Base-by-base conservation (phyloP, 805 yeast genomes). In the Schizosaccharomyces osmophilus region DNA sequence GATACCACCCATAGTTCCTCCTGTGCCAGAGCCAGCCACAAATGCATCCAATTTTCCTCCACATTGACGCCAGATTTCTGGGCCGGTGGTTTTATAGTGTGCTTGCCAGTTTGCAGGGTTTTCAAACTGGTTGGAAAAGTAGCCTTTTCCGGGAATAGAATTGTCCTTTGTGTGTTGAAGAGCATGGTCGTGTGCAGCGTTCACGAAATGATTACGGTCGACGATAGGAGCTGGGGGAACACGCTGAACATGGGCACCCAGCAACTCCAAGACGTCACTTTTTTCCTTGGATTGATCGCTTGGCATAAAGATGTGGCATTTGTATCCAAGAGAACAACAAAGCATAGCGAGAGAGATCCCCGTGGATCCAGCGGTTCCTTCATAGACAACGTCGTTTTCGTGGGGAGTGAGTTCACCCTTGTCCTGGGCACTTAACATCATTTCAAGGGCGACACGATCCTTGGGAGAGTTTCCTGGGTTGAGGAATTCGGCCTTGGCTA, bases 391-490 rank as follows among this genome's bases (percentile, higher is more conserved):
- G 67, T 87, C 93, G 1, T 85, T 87, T 61, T 76, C 72, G 54
- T 79, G 70, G 0, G 86, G 85, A 4, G 73, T 69, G 48, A 89
- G 70, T 5, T 74, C 68, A 0, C 93, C 93, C 58, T 67, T 60
- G 4, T 66, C 62, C 68, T 87, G 95, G 62, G 84, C 85, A 26
- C 80, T 79, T 62, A 79, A 74, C 19, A 90, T 84, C 57, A 90
- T 84, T 3, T 93, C 87, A 24, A 85, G 73, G 0, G 97, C 97
- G 22, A 93, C 95, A 55, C 98, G 75, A 69, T 90, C 98, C 66
- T 90, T 90, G 4, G 97, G 95, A 60, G 95, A 84, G 0, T 97
- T 97, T 0, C 90, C 98, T 0, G 97, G 97, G 68, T 90, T 93
- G 64, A 77, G 71, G 62, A 87, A 73, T 70, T 90, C 98, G 64